Evolutionary conservation across 768 basidiomycete species (phyloP), one percentile per base, ranked within the genome.

Genomic region (Naganishia vishniacii): DNA sequence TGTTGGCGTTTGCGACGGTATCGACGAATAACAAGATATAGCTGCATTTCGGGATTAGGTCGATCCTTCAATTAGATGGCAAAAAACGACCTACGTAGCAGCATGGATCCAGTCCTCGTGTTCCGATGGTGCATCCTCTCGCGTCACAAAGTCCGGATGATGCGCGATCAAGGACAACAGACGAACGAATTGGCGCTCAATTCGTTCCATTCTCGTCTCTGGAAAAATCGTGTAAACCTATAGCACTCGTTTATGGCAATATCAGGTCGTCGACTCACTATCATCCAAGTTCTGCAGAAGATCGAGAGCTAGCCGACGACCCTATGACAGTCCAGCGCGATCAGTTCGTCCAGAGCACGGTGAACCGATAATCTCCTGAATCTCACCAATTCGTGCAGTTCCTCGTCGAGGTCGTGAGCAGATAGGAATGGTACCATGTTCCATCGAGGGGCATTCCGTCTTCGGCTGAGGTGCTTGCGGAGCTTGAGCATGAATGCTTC

Each of bases 21-120:
- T 89, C 86, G 12, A 97, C 81, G 75, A 89, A 98, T 71, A 93
- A 88, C 29, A 88, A 85, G 63, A 98, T 81, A 76, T 95, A 94
- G 78, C 92, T 95, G 70, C 4, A 47, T 42, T 18, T 29, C 12
- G 4, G 2, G 4, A 18, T 46, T 15, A 45, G 29, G n/a, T n/a
- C 4, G 8, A 11, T 13, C 8, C 29, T 42, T 3, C 41, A 29
- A 5, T 4, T 31, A 9, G 20, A 9, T 13, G 23, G 23, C 18
- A 18, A 3, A 7, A 29, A 3, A n/a, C 3, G 34, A 73, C 86
- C 48, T 68, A 95, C 91, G 87, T 89, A 25, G 88, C 85, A 70
- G 91, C 86, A 70, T 88, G 86, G 34, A 84, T 80, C 40, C 93
- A 75, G 44, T 86, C 85, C 34, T 88, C 87, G 40, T 83, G 82